Evolutionary conservation across 75 land plant genomes (phyloP).

Genomic region (Cupressus sempervirens): DNA sequence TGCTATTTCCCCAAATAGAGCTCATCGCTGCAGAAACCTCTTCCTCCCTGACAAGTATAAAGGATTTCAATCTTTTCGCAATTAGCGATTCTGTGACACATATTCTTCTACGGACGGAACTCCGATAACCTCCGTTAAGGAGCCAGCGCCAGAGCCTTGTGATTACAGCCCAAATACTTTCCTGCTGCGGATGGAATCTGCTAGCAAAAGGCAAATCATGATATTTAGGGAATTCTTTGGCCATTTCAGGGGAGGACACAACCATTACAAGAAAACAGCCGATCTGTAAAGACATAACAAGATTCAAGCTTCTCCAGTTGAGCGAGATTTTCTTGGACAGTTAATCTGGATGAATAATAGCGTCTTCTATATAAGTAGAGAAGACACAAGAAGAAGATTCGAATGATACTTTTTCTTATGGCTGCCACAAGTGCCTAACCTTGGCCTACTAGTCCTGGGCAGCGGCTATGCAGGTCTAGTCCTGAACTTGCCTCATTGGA

Average conservation of each 20-base stretch:
- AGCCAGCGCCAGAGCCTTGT: background rate
- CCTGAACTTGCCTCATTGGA: background rate
- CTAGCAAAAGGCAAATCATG: background rate
- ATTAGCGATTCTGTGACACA: background rate
- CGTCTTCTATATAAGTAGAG: background rate
- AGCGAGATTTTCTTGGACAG: slow-evolving; percentile 6
- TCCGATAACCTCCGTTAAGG: background rate
- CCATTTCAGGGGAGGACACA: slow-evolving; percentile 8
- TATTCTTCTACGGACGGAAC: background rate
- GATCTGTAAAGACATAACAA: slow-evolving; percentile 7
- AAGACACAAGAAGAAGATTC: background rate
- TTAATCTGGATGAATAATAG: background rate
- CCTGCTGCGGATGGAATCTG: background rate
- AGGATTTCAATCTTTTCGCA: background rate
- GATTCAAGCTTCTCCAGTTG: background rate
- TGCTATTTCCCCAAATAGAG: too few relatives aligned
- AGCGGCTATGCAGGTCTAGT: too few relatives aligned
- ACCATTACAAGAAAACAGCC: slow-evolving; percentile 1
- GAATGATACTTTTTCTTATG: background rate
- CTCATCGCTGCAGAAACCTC: background rate
- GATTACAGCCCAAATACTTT: background rate
- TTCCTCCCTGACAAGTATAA: background rate
- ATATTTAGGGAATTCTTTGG: background rate
- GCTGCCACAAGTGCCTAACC: background rate
- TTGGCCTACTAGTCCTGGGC: background rate